Evolutionary conservation across 306 rosid genomes (phyloP).

Genomic region (Prunus fruticosa): DNA sequence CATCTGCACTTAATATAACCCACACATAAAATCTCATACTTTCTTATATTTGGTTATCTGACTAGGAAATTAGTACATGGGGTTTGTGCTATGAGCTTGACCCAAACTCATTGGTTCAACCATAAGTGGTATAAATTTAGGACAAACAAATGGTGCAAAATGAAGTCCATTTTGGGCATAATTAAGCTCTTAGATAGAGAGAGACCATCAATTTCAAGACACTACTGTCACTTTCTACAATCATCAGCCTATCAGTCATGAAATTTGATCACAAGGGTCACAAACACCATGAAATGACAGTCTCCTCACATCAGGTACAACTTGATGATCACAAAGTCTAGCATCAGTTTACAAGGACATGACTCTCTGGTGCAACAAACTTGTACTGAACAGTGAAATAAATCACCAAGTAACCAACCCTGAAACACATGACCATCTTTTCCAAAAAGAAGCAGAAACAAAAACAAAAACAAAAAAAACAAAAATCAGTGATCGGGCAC

Average conservation of each 20-base stretch:
- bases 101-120: not conserved
- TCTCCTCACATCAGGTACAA: constrained; percentile 3
- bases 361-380: not conserved
- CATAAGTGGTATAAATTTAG: not conserved
- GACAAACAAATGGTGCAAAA: not conserved
- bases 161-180: not conserved
- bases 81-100: not conserved
- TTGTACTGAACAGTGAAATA: constrained; percentile 5
- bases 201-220: not conserved
- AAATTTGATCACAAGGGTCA: not conserved
- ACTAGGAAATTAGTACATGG: not conserved
- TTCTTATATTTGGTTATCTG: not conserved
- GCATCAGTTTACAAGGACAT: not conserved
- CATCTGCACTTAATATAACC: constrained; percentile 46
- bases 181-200: not conserved
- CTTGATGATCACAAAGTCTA: not conserved
- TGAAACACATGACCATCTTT: constrained; percentile 32
- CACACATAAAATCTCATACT: constrained; percentile 28
- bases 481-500: constrained; percentile 29
- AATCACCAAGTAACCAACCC: constrained; percentile 16
- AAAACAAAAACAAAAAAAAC: no score
- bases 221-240: constrained; percentile 13
- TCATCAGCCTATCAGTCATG: constrained; percentile 18
- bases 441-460: constrained; percentile 24
- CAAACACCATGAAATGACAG: not conserved